Percentiles rank a stretch among this genome's conserved stretches.
These are phyloP conservation scores for Metschnikowia lunata DNA, from an alignment of 805 yeast genomes.

Conservation along the genomic window DNA sequence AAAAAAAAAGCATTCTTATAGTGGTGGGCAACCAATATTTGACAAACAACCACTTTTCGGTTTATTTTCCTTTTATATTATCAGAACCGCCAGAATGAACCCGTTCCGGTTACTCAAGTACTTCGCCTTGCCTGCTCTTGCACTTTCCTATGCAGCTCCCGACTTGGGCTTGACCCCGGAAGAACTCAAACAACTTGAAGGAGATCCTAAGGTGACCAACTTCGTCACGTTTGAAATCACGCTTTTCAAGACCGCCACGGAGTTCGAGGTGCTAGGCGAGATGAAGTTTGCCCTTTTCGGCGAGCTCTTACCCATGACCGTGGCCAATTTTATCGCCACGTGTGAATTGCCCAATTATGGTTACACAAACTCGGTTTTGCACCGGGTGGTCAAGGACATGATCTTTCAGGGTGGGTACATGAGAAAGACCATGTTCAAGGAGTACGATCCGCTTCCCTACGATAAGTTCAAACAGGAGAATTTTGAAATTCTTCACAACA, in stretches of 20 bases:
- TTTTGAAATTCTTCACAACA: slow-evolving; percentile 23
- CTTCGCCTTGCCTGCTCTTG: slow-evolving; percentile 7
- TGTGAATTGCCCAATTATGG: slow-evolving; percentile 27
- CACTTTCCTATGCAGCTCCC: neutral
- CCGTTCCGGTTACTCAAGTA: slow-evolving; percentile 2
- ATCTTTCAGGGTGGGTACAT: slow-evolving; percentile 40
- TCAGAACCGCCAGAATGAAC: neutral
- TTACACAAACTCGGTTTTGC: slow-evolving; percentile 23
- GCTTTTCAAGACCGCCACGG: slow-evolving; percentile 20
- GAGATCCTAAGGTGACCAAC: slow-evolving; percentile 51
- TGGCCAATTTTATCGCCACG: slow-evolving; percentile 30
- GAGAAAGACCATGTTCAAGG: slow-evolving; percentile 6
- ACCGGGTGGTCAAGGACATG: slow-evolving; percentile 33
- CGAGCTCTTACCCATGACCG: slow-evolving; percentile 24
- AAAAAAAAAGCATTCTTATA: no score
- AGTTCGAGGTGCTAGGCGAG: slow-evolving; percentile 30
- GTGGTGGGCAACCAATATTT: neutral
- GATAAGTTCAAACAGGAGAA: slow-evolving; percentile 26
- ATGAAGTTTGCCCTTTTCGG: slow-evolving; percentile 26
- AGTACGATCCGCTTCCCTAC: slow-evolving; percentile 22
- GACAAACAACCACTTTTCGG: neutral
- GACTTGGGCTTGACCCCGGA: slow-evolving; percentile 11
- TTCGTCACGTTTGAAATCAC: slow-evolving; percentile 39
- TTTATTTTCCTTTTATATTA: no score
- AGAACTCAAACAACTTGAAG: slow-evolving; percentile 20